These are phyloP conservation scores for Fennellomyces sp. DNA, from an alignment of 371 early-diverging fungal species.

Conservation along the genomic window DNA sequence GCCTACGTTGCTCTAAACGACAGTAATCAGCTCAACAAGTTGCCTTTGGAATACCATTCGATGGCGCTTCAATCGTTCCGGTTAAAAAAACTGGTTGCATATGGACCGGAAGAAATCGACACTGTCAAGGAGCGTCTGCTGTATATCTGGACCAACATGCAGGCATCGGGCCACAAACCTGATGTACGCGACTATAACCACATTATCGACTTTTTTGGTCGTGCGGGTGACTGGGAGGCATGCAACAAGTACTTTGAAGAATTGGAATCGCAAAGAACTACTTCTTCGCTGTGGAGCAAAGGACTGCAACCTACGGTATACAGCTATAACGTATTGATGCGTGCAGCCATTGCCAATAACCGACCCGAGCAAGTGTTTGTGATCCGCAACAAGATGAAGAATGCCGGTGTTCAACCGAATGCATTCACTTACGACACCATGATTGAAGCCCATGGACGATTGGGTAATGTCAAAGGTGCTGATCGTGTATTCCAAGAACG, in stretches of 20 bases:
- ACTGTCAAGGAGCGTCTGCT: conserved; percentile 30
- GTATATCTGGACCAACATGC: conserved; percentile 33
- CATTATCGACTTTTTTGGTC: conserved; percentile 44
- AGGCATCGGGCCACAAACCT: conserved; percentile 7
- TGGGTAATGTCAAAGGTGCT: conserved; percentile 34
- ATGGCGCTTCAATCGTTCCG: conserved; percentile 40
- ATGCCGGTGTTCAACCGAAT: conserved; percentile 25
- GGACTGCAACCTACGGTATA: conserved; percentile 12
- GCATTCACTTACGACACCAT: conserved; percentile 37
- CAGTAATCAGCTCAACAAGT: conserved; percentile 15
- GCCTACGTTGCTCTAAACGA: conserved; percentile 31
- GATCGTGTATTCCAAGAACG: conserved; percentile 30
- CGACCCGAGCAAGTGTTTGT: conserved; percentile 28
- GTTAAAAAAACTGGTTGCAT: conserved; percentile 25
- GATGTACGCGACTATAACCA: conserved; percentile 51
- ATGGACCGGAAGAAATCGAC: conserved; percentile 26
- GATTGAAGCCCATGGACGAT: conserved; percentile 41
- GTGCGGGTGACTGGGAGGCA: conserved; percentile 30
- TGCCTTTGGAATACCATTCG: conserved; percentile 34
- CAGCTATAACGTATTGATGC: conserved; percentile 46
- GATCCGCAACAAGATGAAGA: conserved; percentile 25
- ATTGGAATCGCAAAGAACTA: background rate
- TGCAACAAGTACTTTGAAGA: conserved; percentile 26
- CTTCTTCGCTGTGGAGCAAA: conserved; percentile 1
- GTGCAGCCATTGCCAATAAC: conserved; percentile 33